phyloP scores from a whole-genome alignment of 768 basidiomycete species.

The Russula vinacea region DNA sequence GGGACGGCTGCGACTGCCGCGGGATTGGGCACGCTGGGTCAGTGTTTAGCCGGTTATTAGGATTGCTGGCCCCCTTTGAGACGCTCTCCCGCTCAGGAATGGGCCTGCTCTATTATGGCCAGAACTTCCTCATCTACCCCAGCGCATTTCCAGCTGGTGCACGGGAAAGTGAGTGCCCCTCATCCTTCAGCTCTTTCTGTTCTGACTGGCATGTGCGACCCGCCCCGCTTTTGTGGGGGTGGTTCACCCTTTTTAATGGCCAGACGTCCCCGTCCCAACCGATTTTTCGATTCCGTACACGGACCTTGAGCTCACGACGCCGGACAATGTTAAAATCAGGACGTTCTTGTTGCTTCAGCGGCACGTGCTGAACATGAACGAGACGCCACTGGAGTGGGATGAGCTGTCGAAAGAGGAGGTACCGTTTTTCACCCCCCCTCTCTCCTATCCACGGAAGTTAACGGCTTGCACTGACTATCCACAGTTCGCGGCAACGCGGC shows the following conservation, averaged over 20 bases:
- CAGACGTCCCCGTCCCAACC: constrained; percentile 69
- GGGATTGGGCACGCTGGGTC: constrained; percentile 40
- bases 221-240: background rate
- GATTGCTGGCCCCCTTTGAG: background rate
- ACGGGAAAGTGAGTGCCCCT: constrained; percentile 53
- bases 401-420: constrained; percentile 58
- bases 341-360: constrained; percentile 75
- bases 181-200: background rate
- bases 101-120: constrained; percentile 79
- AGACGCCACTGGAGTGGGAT: constrained; percentile 34
- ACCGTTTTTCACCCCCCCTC: constrained; percentile 19
- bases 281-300: constrained; percentile 73
- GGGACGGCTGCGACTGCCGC: constrained; percentile 40
- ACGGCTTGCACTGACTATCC: no score
- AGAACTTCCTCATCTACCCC: constrained; percentile 89
- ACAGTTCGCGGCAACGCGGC: constrained; percentile 52
- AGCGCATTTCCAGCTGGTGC: constrained; percentile 79
- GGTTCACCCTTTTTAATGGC: background rate
- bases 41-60: constrained; percentile 14
- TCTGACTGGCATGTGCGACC: constrained; percentile 3
- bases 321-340: constrained; percentile 67
- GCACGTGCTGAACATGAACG: constrained; percentile 42
- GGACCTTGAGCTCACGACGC: constrained; percentile 65
- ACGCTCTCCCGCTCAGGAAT: constrained; percentile 43
- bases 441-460: background rate